Conservation (phyloP, 306 rosid genomes). For the Prunus mongolica region DNA sequence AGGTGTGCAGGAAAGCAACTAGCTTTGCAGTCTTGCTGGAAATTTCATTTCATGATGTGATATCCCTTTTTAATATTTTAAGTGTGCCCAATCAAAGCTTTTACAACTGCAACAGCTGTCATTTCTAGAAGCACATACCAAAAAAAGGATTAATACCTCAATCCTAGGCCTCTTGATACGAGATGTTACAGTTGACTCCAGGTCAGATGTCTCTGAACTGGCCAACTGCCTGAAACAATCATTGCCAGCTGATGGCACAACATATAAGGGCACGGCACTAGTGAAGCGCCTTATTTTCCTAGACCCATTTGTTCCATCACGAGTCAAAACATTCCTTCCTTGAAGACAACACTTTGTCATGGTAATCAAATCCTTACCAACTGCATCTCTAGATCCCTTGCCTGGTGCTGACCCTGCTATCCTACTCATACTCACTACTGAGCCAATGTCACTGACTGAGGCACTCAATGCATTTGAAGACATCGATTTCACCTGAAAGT, state of each 20-base stretch:
- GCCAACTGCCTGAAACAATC: slow-evolving; percentile 49
- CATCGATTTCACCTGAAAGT: slow-evolving; percentile 71
- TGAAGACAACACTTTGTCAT: slow-evolving; percentile 79
- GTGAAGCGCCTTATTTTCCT: slow-evolving; percentile 76
- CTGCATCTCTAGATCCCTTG: slow-evolving; percentile 88
- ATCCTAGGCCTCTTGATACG: slow-evolving; percentile 57
- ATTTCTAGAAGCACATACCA: slow-evolving; percentile 5
- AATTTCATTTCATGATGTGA: not conserved
- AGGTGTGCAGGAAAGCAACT: not conserved
- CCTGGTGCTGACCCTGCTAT: slow-evolving; percentile 93
- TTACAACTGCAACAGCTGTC: not conserved
- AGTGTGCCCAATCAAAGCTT: not conserved
- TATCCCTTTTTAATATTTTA: not conserved
- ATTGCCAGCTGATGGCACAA: slow-evolving; percentile 57
- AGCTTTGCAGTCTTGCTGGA: not conserved
- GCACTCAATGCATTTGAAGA: slow-evolving; percentile 57
- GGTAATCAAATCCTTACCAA: slow-evolving; percentile 92
- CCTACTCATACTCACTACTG: slow-evolving; percentile 79
- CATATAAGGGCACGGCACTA: slow-evolving; percentile 65
- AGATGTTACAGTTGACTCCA: slow-evolving; percentile 70
- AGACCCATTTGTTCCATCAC: slow-evolving; percentile 65
- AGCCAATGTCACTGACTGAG: slow-evolving; percentile 68
- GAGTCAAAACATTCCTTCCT: slow-evolving; percentile 57
- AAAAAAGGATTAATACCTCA: slow-evolving; percentile 46
- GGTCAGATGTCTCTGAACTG: slow-evolving; percentile 58